phyloP scores from a whole-genome alignment of 2,329 filamentous ascomycete genomes.

The Phyllosticta citribraziliensis region DNA sequence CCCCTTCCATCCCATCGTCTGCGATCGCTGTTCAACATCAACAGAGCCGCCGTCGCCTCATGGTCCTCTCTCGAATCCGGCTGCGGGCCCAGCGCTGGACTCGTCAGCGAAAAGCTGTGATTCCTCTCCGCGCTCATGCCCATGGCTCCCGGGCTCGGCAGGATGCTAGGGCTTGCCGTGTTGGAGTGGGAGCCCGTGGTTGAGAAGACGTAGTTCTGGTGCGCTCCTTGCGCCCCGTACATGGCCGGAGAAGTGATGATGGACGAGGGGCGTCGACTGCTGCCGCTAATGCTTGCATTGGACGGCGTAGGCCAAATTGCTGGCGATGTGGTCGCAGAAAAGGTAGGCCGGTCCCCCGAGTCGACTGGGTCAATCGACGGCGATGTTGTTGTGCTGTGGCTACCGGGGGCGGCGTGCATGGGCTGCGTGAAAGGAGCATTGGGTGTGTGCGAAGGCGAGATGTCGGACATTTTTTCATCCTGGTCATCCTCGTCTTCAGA shows the following conservation, averaged over 20 bases:
- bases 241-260: constrained; percentile 26
- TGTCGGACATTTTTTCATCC: constrained; percentile 32
- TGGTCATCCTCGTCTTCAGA: constrained; percentile 40
- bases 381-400: constrained; percentile 20
- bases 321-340: constrained; percentile 27
- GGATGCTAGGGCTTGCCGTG: constrained; percentile 25
- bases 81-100: constrained; percentile 26
- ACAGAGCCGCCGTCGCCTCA: constrained; percentile 72
- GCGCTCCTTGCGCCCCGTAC: constrained; percentile 14
- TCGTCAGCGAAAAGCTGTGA: constrained; percentile 19
- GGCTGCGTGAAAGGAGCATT: neutral
- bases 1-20: constrained; percentile 35
- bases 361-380: constrained; percentile 29
- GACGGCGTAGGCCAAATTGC: constrained; percentile 23
- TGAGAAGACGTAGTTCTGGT: constrained; percentile 21
- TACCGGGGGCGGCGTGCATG: neutral
- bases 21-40: constrained; percentile 80
- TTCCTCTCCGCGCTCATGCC: constrained; percentile 11
- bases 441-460: constrained; percentile 18
- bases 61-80: constrained; percentile 40
- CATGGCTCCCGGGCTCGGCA: constrained; percentile 19
- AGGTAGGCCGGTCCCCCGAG: constrained; percentile 35
- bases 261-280: constrained; percentile 21
- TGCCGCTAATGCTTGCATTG: constrained; percentile 21
- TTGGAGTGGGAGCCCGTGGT: constrained; percentile 20